Evolutionary conservation across 495 filamentous ascomycete species (phyloP).

Genomic region (Neurospora hispaniola): DNA sequence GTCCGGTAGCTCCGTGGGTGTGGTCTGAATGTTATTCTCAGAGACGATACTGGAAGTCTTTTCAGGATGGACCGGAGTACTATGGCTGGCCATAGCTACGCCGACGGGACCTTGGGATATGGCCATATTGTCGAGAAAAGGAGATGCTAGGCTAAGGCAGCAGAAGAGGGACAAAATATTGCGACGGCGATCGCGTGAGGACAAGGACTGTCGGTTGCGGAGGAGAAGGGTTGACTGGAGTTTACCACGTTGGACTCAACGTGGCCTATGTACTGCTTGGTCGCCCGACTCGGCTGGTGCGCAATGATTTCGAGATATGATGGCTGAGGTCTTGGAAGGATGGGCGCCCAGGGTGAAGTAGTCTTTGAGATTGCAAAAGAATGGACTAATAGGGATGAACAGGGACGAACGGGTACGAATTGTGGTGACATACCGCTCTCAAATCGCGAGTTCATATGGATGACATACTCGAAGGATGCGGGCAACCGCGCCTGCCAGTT

Average conservation of each 20-base stretch:
- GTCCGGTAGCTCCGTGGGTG: neutral
- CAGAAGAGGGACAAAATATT: neutral
- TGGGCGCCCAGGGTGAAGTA: neutral
- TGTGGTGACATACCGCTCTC: constrained; percentile 15
- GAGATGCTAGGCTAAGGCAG: neutral
- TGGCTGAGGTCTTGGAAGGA: neutral
- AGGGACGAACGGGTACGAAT: neutral
- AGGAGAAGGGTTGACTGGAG: neutral
- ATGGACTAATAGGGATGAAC: neutral
- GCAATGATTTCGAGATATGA: neutral
- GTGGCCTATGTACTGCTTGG: neutral
- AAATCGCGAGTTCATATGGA: constrained; percentile 16
- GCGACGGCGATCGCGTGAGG: neutral
- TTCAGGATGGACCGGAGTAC: neutral
- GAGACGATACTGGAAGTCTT: constrained; percentile 5
- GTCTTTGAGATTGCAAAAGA: neutral
- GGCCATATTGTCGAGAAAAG: constrained; percentile 8
- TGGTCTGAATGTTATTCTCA: neutral
- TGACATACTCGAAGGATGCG: neutral
- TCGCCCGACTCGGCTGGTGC: neutral
- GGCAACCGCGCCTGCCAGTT: neutral
- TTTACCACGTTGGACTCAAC: neutral
- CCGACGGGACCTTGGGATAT: constrained; percentile 7
- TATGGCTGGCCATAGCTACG: neutral
- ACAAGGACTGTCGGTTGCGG: neutral